Percentiles rank a stretch among this genome's conserved stretches.
These are phyloP conservation scores for Malus sieversii DNA, from an alignment of 306 rosid species.

Conservation along the genomic window DNA sequence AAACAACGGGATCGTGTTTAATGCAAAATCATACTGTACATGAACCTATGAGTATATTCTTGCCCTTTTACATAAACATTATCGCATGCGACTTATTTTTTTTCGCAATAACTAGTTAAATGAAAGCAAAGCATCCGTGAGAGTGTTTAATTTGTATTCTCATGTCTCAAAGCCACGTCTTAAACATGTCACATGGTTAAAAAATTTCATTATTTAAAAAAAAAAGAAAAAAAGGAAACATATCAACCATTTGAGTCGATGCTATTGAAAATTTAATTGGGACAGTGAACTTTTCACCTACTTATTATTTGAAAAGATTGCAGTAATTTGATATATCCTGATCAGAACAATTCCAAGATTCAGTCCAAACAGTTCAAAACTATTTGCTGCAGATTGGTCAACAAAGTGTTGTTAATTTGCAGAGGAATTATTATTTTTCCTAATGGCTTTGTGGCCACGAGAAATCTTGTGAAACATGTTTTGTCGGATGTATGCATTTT, in stretches of 20 bases:
- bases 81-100: too few species aligned
- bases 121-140: not conserved
- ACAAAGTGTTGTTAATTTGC: not conserved
- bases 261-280: not conserved
- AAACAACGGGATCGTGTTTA: too few species aligned
- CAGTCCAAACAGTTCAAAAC: not conserved
- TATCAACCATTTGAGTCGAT: not conserved
- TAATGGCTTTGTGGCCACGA: not conserved
- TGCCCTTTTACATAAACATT: too few species aligned
- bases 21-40: too few species aligned
- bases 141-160: not conserved
- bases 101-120: too few species aligned
- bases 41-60: too few species aligned
- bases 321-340: not conserved
- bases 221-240: not conserved
- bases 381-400: not conserved
- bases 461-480: not conserved
- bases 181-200: too few species aligned
- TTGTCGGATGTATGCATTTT: not conserved
- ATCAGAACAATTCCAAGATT: not conserved
- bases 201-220: too few species aligned
- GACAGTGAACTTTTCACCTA: not conserved
- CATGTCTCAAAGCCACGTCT: too few species aligned
- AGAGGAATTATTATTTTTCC: not conserved
- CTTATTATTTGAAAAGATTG: not conserved